These are phyloP conservation scores for Tolypocladium amazonense DNA, from an alignment of 2,329 filamentous ascomycete species.

Conservation along the genomic window DNA sequence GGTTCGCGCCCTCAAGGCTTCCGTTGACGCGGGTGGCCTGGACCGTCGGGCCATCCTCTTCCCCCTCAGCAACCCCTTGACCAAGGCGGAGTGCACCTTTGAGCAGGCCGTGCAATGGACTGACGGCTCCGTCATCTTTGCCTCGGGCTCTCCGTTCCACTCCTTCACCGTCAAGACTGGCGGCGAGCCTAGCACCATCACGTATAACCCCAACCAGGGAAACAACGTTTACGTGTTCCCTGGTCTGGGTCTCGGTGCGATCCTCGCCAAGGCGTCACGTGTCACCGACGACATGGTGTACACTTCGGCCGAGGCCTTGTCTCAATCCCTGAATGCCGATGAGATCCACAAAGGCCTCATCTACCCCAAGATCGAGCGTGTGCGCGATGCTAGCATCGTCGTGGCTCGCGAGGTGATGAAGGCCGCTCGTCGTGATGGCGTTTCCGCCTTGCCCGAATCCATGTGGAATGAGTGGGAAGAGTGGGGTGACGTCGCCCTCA, in stretches of 20 bases:
- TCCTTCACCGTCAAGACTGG: conserved; percentile 54
- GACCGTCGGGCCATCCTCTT: conserved; percentile 85
- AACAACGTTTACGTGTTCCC: conserved; percentile 94
- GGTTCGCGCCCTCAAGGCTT: conserved; percentile 57
- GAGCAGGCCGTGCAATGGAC: conserved; percentile 89
- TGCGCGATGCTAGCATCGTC: conserved; percentile 77
- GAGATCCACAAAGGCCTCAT: conserved; percentile 78
- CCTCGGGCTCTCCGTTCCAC: conserved; percentile 87
- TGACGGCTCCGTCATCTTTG: conserved; percentile 84
- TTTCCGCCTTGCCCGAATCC: conserved; percentile 57
- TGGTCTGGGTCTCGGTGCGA: conserved; percentile 85
- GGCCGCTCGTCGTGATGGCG: conserved; percentile 71
- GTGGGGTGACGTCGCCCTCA: conserved; percentile 55
- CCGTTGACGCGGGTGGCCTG: conserved; percentile 49
- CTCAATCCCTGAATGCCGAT: conserved; percentile 65
- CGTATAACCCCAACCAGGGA: conserved; percentile 71
- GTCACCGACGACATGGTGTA: conserved; percentile 97
- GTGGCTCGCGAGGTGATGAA: conserved; percentile 92
- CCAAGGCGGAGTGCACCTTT: conserved; percentile 96
- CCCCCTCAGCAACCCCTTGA: conserved; percentile 90
- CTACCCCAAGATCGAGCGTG: conserved; percentile 84
- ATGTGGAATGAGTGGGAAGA: conserved; percentile 65
- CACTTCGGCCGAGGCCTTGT: conserved; percentile 74
- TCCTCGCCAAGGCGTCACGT: conserved; percentile 76
- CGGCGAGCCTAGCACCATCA: conserved; percentile 43